Evolutionary conservation across 1,284 basidiomycete genomes (phyloP), one percentile per base, ranked within the genome.

Genomic region (Ceratorhiza oryzae-sativae): DNA sequence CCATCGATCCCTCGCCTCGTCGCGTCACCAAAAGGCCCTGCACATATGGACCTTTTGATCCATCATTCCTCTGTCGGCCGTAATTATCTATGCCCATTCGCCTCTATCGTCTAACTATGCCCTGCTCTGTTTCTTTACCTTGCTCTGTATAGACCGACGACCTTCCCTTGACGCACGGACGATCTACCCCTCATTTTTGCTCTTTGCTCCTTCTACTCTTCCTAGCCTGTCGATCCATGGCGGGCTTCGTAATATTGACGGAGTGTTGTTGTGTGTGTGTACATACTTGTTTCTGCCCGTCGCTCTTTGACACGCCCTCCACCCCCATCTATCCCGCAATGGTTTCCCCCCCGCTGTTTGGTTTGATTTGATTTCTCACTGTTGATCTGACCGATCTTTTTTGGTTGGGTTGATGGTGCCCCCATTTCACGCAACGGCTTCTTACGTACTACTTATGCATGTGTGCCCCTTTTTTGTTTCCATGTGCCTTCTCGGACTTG

Each of bases 11-110:
- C 36, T 58, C 55, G 55, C 36, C 55, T 39, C 55, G 55, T 30
- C 30, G 55, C 55, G 55, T 58, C 55, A 9, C 55, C 55, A 58
- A 58, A 58, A 58, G 55, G 55, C 55, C 36, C 55, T 41, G 13
- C 5, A 32, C 34, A 27, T 34, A 58, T 58, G 55, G 36, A 58
- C 36, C 55, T 58, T 58, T 58, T 58, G 55, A 30, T 30, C 53
- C 53, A 36, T 36, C 27, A n/a, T 55, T 32, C 36, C 13, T 27
- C 53, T 32, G 53, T 55, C 32, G 51, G 51, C 27, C 27, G 23
- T 25, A n/a, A 25, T 55, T 55, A 55, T 55, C 53, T 55, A 55
- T 55, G 49, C 49, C n/a, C 49, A 51, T 51, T 12, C 27, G 3
- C 27, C 39, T 41, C 39, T 15, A 41, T n/a, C n/a, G n/a, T n/a